phyloP scores from a whole-genome alignment of 2,329 filamentous ascomycete species.

The Fusarium proliferatum region DNA sequence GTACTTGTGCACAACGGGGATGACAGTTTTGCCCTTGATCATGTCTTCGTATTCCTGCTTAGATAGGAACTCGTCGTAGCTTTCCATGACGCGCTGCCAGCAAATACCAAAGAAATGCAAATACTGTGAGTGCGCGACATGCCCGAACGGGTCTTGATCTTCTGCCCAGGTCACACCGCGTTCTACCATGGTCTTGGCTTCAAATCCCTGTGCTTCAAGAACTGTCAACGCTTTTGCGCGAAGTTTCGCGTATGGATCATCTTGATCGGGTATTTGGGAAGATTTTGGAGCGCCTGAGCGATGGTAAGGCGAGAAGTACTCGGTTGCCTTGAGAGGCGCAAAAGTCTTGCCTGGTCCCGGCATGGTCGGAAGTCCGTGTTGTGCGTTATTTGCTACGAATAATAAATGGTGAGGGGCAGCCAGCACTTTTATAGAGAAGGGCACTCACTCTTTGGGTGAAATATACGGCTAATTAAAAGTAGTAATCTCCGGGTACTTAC shows the following conservation, averaged over 20 bases:
- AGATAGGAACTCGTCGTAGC: background rate
- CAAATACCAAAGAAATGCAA: background rate
- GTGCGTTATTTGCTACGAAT: accelerated
- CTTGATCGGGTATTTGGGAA: background rate
- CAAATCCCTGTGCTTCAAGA: background rate
- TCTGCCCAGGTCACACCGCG: background rate
- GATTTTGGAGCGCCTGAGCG: background rate
- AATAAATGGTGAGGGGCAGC: background rate
- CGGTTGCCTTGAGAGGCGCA: background rate
- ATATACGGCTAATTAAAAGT: background rate
- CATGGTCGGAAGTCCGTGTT: background rate
- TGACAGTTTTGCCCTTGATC: background rate
- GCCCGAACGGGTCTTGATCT: background rate
- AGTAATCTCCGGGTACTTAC: background rate
- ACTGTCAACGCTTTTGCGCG: background rate
- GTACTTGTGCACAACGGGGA: background rate
- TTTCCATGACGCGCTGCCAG: background rate
- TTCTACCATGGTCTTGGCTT: background rate
- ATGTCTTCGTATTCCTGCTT: background rate
- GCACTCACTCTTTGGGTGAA: background rate
- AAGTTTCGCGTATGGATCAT: background rate
- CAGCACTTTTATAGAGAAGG: background rate
- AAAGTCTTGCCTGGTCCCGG: background rate
- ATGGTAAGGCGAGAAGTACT: background rate
- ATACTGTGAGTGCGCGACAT: background rate